Base-by-base conservation (phyloP, 2,329 filamentous ascomycete genomes). In the Claviceps sorghi region DNA sequence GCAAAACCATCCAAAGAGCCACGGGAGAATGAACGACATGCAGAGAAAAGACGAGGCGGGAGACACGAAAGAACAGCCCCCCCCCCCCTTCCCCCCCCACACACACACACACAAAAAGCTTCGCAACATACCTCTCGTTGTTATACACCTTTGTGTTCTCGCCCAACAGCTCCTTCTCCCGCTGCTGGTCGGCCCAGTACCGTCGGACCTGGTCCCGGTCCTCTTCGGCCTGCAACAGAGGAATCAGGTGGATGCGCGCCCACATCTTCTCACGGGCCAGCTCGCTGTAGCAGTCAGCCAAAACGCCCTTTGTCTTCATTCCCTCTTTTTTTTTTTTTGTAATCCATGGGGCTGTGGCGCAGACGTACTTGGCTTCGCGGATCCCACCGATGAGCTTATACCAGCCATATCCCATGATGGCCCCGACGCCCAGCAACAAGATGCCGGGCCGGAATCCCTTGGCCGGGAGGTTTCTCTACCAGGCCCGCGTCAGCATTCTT, bases 181-280 rank as follows among this genome's bases (percentile, higher is more conserved):
- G 80, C 59, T 82, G 83, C 78, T 88, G 82, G 69, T 95, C 88
- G 54, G 93, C 93, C 59, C 84, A 79, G 69, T 91, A 80, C 65
- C 91, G 78, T 59, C 93, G 80, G 57, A 95, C 90, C 67, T 91
- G 84, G 72, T 98, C 93, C 56, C 93, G 84, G 74, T 98, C 93
- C 70, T 95, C 89, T 67, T 98, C 93, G 53, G 93, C 93, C 69
- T 97, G 91, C 58, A 98, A 81, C 57, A 95, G 74, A 54, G 93
- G 93, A 64, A 91, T 93, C 58, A 98, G 78, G 72, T 97, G 82
- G 71, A 98, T 95, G 66, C 93, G 85, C 56, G 88, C 82, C 93
- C 93, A 98, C 81, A 95, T 93, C 77, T 97, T 98, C 67, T 98
- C 93, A 62, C 93, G 88, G 57, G 83, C 87, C 60, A 95, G 83